Base-by-base conservation (phyloP, 768 basidiomycete species). In the Russula brevipes region DNA sequence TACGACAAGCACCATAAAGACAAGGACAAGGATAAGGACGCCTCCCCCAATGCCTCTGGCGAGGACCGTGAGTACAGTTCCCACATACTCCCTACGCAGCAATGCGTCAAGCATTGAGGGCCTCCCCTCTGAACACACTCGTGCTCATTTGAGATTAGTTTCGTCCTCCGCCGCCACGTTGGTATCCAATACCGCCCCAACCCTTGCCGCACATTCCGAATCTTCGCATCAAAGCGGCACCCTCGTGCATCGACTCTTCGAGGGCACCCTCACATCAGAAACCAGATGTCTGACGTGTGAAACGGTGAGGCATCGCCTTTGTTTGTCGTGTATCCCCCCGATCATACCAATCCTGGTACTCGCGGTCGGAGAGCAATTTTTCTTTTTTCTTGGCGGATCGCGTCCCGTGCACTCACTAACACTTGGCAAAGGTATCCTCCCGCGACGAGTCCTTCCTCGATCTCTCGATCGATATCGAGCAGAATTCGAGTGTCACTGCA, bases 401-500 rank as follows among this genome's bases (percentile, higher is more conserved):
- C 42, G 51, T 41, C 46, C 45, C 46, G 85, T 77, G 35, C 46
- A 49, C 39, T 35, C 42, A n/a, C 67, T 66, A 35, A 67, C 9
- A 10, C 35, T 46, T 51, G 42, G 47, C 30, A 54, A 33, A 68
- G 67, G 67, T 68, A 47, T 66, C 75, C 4, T 90, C 94, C 10
- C 87, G 97, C 19, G 96, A 98, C 71, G 97, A 99, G 74, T 85
- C 88, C 10, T 99, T 99, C 76, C 82, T 99, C 59, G 97, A 99
- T 76, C 81, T 99, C n/a, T 98, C 95, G 5, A 93, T 99, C 75
- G 97, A 99, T 73, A 98, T 99, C 69, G 96, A 98, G 73, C 93
- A 97, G 74, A 97, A 98, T 75, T 91, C 94, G 3, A 96, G 93
- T 66, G 87, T 99, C 57, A 96, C 95, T 2, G 89, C 95, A 7